phyloP scores from a whole-genome alignment of 179 eudicot genomes.

The Vitellaria paradoxa region DNA sequence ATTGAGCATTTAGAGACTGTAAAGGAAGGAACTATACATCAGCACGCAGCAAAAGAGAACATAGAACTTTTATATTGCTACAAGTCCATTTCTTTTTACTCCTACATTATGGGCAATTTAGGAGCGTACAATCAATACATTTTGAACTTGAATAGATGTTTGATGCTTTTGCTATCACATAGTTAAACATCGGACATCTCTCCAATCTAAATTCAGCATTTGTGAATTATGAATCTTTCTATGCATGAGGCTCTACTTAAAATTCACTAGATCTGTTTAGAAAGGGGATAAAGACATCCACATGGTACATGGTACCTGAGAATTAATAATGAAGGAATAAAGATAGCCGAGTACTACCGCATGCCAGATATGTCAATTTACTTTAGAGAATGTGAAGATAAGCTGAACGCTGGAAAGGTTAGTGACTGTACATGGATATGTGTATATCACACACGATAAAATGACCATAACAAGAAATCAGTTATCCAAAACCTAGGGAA shows the following conservation, averaged over 20 bases:
- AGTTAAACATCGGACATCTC: background rate
- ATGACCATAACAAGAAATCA: background rate
- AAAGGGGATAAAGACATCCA: background rate
- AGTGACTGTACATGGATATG: too few relatives aligned
- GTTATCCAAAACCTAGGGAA: too few relatives aligned
- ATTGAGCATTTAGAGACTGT: slow-evolving; percentile 88
- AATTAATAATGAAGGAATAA: too few relatives aligned
- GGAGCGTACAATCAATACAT: background rate
- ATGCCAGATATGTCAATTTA: background rate
- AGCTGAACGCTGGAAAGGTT: background rate
- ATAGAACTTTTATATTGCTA: background rate
- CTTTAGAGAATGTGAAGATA: too few relatives aligned
- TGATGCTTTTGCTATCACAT: background rate
- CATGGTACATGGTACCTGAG: too few relatives aligned
- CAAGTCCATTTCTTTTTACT: background rate
- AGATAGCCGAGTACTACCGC: background rate
- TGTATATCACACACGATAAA: background rate
- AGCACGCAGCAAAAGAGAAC: background rate
- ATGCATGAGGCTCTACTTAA: background rate
- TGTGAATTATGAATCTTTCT: background rate
- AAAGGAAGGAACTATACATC: slow-evolving; percentile 13
- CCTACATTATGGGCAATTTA: background rate
- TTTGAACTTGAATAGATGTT: background rate
- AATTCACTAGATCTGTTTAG: background rate
- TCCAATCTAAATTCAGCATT: background rate